phyloP scores from a whole-genome alignment of 2,329 filamentous ascomycete genomes.

The Zarea fungicola region DNA sequence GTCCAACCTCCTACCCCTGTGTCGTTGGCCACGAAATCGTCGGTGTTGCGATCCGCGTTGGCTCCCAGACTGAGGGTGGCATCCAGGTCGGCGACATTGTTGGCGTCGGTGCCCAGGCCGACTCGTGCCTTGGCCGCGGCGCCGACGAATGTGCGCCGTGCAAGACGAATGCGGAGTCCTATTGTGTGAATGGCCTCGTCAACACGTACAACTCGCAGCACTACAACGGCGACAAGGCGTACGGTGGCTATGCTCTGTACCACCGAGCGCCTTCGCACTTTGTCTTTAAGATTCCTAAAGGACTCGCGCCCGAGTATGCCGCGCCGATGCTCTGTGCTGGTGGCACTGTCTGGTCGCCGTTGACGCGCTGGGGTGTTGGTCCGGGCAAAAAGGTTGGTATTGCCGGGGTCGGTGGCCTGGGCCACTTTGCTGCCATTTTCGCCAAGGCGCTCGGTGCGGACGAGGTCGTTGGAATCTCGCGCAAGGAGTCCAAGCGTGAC shows the following conservation, averaged over 20 bases:
- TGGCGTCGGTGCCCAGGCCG: slow-evolving; percentile 56
- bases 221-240: slow-evolving; percentile 23
- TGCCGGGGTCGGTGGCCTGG: slow-evolving; percentile 61
- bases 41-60: slow-evolving; percentile 51
- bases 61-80: slow-evolving; percentile 36
- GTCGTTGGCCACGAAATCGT: slow-evolving; percentile 63
- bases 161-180: slow-evolving; percentile 35
- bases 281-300: slow-evolving; percentile 41
- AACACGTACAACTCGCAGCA: slow-evolving; percentile 46
- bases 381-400: slow-evolving; percentile 64
- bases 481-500: slow-evolving; percentile 44
- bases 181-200: slow-evolving; percentile 35
- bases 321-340: slow-evolving; percentile 68
- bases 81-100: slow-evolving; percentile 60
- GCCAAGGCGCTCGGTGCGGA: slow-evolving; percentile 62
- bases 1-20: slow-evolving; percentile 32
- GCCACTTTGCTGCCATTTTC: slow-evolving; percentile 62
- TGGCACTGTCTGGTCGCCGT: slow-evolving; percentile 60
- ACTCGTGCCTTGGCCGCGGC: slow-evolving; percentile 44
- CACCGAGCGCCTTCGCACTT: slow-evolving; percentile 40
- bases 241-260: slow-evolving; percentile 46
- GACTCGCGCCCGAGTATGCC: slow-evolving; percentile 33
- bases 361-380: slow-evolving; percentile 57
- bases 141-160: slow-evolving; percentile 34
- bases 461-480: slow-evolving; percentile 53